phyloP scores from a whole-genome alignment of 2,329 filamentous ascomycete genomes.

The Penicillium sp. region DNA sequence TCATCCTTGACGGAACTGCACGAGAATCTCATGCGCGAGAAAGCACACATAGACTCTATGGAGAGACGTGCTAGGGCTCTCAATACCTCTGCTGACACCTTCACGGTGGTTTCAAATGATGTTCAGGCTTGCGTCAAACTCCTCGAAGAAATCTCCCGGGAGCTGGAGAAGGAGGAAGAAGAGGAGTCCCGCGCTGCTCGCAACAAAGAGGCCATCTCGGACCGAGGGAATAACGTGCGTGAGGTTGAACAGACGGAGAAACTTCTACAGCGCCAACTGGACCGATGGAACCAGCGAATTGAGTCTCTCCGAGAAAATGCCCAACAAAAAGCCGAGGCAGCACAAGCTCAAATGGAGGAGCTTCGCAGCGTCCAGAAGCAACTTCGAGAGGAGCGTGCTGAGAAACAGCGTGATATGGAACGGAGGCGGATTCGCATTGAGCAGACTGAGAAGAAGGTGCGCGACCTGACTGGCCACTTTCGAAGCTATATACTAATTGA shows the following conservation, averaged over 20 bases:
- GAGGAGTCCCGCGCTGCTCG: slow-evolving; percentile 72
- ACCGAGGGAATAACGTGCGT: slow-evolving; percentile 80
- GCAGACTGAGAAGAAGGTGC: slow-evolving; percentile 96
- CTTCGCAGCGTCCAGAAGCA: slow-evolving; percentile 71
- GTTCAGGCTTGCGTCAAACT: slow-evolving; percentile 84
- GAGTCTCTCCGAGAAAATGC: slow-evolving; percentile 76
- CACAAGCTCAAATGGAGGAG: slow-evolving; percentile 86
- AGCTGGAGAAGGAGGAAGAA: slow-evolving; percentile 85
- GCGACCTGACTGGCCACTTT: slow-evolving; percentile 12
- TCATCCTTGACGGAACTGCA: slow-evolving; percentile 74
- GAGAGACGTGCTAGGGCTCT: slow-evolving; percentile 83
- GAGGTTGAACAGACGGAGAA: slow-evolving; percentile 87
- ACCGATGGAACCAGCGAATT: slow-evolving; percentile 80
- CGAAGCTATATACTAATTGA: slow-evolving; percentile 16
- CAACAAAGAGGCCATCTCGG: slow-evolving; percentile 80
- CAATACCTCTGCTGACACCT: slow-evolving; percentile 87
- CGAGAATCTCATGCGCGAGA: slow-evolving; percentile 70
- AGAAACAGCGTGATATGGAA: slow-evolving; percentile 90
- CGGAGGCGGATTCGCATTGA: slow-evolving; percentile 87
- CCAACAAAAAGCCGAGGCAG: slow-evolving; percentile 70
- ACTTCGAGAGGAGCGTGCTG: slow-evolving; percentile 74
- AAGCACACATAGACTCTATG: slow-evolving; percentile 76
- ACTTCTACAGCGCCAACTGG: slow-evolving; percentile 73
- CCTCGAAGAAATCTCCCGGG: slow-evolving; percentile 77
- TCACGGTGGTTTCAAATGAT: slow-evolving; percentile 74